These are phyloP conservation scores for Jaapia argillacea DNA, from an alignment of 768 basidiomycete genomes.

Conservation along the genomic window DNA sequence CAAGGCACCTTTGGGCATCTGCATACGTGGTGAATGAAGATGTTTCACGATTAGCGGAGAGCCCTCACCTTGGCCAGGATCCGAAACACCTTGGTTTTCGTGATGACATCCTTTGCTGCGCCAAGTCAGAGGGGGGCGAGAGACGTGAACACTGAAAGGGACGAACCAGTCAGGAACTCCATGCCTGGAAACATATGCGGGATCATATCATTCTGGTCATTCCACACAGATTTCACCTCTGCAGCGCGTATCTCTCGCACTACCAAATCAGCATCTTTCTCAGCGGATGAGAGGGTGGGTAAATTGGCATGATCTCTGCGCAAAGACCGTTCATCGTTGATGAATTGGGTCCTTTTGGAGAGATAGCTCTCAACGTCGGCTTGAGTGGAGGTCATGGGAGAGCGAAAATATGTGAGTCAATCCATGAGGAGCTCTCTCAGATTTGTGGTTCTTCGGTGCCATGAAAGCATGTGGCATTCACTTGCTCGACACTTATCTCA, in stretches of 20 bases:
- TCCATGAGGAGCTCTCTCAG: no score
- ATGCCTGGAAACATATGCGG: conserved; percentile 68
- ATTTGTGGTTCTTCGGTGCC: no score
- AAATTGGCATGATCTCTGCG: conserved; percentile 14
- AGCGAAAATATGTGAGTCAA: no score
- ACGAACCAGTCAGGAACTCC: conserved; percentile 62
- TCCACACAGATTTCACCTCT: conserved; percentile 56
- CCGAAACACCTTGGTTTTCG: conserved; percentile 50
- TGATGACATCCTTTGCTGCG: conserved; percentile 44
- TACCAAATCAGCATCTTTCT: conserved; percentile 45
- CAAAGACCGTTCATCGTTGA: conserved; percentile 16
- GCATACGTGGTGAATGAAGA: background rate
- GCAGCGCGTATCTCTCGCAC: conserved; percentile 41
- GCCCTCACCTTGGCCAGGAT: conserved; percentile 44
- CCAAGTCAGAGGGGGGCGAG: background rate
- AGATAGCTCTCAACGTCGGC: conserved; percentile 17
- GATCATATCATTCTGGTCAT: conserved; percentile 35
- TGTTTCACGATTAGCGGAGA: conserved; percentile 1
- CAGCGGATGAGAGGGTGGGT: conserved; percentile 17
- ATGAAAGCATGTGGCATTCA: no score
- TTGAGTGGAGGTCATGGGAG: no score
- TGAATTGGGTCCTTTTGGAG: conserved; percentile 13
- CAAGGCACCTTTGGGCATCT: conserved; percentile 79
- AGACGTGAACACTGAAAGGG: background rate
- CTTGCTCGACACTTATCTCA: no score